phyloP scores from a whole-genome alignment of 2,329 filamentous ascomycete species.

The Periconia digitata region DNA sequence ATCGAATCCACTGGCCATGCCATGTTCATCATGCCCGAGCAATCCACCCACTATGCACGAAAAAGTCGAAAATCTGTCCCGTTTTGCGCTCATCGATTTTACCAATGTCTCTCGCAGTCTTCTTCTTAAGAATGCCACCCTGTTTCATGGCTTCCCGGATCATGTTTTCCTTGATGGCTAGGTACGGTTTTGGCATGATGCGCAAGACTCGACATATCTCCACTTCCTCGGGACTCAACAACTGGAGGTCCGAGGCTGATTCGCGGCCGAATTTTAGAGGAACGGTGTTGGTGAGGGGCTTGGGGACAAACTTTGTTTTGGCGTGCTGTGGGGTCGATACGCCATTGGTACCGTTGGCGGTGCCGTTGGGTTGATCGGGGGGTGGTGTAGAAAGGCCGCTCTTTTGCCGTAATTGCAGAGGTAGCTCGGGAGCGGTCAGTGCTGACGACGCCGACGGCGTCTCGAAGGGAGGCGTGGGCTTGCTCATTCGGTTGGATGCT shows the following conservation, averaged over 20 bases:
- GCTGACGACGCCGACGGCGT: slow-evolving; percentile 73
- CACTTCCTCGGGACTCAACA: slow-evolving; percentile 79
- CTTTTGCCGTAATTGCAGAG: slow-evolving; percentile 57
- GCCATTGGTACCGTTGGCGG: slow-evolving; percentile 40
- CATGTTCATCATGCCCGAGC: slow-evolving; percentile 65
- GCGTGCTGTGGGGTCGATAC: slow-evolving; percentile 41
- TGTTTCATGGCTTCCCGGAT: slow-evolving; percentile 86
- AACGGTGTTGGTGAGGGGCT: slow-evolving; percentile 62
- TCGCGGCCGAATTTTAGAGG: slow-evolving; percentile 73
- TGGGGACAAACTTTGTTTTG: slow-evolving; percentile 55
- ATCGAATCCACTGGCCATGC: background rate
- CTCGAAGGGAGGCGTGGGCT: slow-evolving; percentile 64
- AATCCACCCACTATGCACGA: slow-evolving; percentile 90
- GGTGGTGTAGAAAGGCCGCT: slow-evolving; percentile 46
- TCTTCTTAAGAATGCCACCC: slow-evolving; percentile 89
- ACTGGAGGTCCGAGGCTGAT: slow-evolving; percentile 77
- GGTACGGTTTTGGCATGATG: slow-evolving; percentile 89
- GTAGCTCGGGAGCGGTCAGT: slow-evolving; percentile 77
- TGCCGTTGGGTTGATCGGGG: slow-evolving; percentile 54
- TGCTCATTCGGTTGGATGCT: slow-evolving; percentile 69
- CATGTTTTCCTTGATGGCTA: slow-evolving; percentile 92
- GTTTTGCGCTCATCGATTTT: slow-evolving; percentile 82
- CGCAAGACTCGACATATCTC: slow-evolving; percentile 84
- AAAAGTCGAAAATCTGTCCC: slow-evolving; percentile 88
- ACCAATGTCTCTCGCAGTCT: slow-evolving; percentile 85